Evolutionary conservation across 176 grass and related monocot species (phyloP).

Genomic region (Oryza longistaminata): DNA sequence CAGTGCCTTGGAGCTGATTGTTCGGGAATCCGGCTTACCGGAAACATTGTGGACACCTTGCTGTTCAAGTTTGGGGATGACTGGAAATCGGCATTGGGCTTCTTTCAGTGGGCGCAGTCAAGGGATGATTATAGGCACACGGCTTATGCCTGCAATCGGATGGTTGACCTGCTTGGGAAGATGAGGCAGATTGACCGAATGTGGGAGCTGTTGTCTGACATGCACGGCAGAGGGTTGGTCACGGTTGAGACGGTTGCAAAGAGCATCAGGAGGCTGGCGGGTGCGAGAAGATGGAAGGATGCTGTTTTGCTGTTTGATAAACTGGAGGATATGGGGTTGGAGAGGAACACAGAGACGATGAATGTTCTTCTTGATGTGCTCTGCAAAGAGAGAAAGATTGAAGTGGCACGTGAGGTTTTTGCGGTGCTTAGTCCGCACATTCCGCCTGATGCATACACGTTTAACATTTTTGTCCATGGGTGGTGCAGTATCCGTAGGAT

Average conservation of each 20-base stretch:
- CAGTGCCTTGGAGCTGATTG: conserved; percentile 50
- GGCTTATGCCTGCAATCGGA: conserved; percentile 54
- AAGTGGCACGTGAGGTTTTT: conserved; percentile 64
- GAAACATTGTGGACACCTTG: conserved; percentile 60
- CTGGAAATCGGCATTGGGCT: conserved; percentile 80
- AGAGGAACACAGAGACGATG: conserved; percentile 66
- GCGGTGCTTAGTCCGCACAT: conserved; percentile 56
- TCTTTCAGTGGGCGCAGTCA: conserved; percentile 76
- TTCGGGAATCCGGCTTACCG: conserved; percentile 43
- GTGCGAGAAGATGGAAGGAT: conserved; percentile 73
- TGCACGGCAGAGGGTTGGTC: conserved; percentile 50
- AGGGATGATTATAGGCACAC: conserved; percentile 61
- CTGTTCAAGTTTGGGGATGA: conserved; percentile 71
- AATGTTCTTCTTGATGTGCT: conserved; percentile 79
- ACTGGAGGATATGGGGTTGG: conserved; percentile 66
- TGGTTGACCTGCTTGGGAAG: conserved; percentile 88
- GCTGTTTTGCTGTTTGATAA: conserved; percentile 57
- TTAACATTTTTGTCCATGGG: conserved; percentile 87
- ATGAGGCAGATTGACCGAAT: conserved; percentile 74
- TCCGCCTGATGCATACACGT: conserved; percentile 64
- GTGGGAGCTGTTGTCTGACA: conserved; percentile 71
- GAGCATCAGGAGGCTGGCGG: conserved; percentile 80
- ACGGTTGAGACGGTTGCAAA: conserved; percentile 68
- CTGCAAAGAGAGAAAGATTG: conserved; percentile 83
- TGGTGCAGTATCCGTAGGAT: conserved; percentile 70